Base-by-base conservation (phyloP, 83 land plant species). In the Picea abies region DNA sequence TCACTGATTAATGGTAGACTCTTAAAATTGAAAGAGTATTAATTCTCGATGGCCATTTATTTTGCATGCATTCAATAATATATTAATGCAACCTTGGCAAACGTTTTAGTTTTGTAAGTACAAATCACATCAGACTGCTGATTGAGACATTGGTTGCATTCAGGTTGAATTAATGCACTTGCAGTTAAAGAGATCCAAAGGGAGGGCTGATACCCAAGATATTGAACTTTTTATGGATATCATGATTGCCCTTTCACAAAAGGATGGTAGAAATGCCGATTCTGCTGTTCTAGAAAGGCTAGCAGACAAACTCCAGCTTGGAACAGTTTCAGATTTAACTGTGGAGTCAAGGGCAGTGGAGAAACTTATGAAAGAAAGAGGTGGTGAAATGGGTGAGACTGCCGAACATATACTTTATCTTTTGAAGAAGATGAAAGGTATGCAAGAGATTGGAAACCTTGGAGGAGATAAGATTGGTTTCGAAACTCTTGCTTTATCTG, bases 201-300 rank as follows among this genome's bases (percentile, higher is more conserved):
- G 84, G 22, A 81, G 94, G 73, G 81, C 83, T 37, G 92, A 90
- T 25, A 86, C 91, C 37, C 90, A 88, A 67, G 94, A 92, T 71
- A 85, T 88, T n/a, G 92, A 92, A 64, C 87, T 90, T 56, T 90
- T 87, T 3, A 90, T 90, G 92, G 94, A 92, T 44, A 41, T 90
- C 66, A 90, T 92, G 87, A 90, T 87, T 82, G 84, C 84, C 5
- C 87, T 85, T 69, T 86, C 88, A 1, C 84, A 75, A 22, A 65
- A 80, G 35, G 88, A 85, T 17, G 88, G 87, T 41, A 77, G 90
- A 49, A 88, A 85, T 79, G 88, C 91, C 61, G 90, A 90, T 69
- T 68, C 19, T 62, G 89, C 89, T 6, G 84, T 87, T 79, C 47
- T 90, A 12, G 90, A 91, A 75, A 89, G 94, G 77, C 83, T 91